A percentile compares a stretch with the other conserved stretches of the same genome.
Evolutionary conservation across 2,329 filamentous ascomycete genomes (phyloP).

Genomic region (Chrysosporium queenslandicum): DNA sequence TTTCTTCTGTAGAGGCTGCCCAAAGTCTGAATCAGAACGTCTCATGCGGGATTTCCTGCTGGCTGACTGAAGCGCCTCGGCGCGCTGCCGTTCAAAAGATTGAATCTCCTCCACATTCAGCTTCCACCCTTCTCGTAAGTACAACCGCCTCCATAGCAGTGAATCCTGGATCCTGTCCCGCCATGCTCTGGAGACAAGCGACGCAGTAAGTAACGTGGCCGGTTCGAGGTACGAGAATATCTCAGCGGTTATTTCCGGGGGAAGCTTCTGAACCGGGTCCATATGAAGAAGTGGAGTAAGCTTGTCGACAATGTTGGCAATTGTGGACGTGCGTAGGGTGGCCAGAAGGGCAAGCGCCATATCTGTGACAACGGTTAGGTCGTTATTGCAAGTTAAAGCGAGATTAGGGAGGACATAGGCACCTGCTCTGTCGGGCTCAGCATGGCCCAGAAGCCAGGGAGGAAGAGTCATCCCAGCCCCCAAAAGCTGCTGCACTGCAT

Average conservation of each 20-base stretch:
- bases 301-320: conserved; percentile 69
- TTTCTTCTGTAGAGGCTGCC: conserved; percentile 45
- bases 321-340: conserved; percentile 66
- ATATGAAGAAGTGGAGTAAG: conserved; percentile 80
- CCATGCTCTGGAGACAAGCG: conserved; percentile 72
- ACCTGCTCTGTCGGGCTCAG: conserved; percentile 48
- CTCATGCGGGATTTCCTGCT: conserved; percentile 40
- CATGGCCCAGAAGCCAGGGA: conserved; percentile 46
- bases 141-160: conserved; percentile 75
- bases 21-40: conserved; percentile 39
- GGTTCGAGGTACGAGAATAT: conserved; percentile 81
- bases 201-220: conserved; percentile 66
- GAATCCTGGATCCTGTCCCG: conserved; percentile 70
- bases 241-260: conserved; percentile 81
- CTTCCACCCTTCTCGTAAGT: conserved; percentile 77
- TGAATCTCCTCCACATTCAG: conserved; percentile 56
- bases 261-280: conserved; percentile 77
- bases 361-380: conserved; percentile 44
- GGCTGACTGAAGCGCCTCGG: conserved; percentile 24
- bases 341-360: conserved; percentile 69
- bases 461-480: conserved; percentile 35
- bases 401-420: conserved; percentile 17
- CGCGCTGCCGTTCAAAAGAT: conserved; percentile 51
- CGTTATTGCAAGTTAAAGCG: neutral
- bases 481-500: conserved; percentile 31